A percentile compares a stretch with the other conserved stretches of the same genome.
These are phyloP conservation scores for Aspergillus steynii DNA, from an alignment of 495 filamentous ascomycete species.

Conservation along the genomic window DNA sequence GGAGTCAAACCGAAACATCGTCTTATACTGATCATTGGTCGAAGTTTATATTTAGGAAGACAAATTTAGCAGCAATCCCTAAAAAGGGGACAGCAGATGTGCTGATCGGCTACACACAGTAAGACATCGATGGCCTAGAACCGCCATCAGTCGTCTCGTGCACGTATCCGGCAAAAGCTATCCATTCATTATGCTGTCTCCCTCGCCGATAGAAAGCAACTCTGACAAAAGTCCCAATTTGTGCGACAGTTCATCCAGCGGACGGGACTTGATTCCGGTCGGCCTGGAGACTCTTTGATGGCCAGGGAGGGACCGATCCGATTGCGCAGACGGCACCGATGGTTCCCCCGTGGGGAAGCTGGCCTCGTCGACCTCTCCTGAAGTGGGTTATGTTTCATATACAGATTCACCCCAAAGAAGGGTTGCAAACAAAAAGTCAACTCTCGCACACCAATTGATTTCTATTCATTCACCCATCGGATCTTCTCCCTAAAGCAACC, in stretches of 20 bases:
- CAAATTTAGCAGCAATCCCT: background rate
- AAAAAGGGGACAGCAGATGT: background rate
- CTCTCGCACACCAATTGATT: background rate
- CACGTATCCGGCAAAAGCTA: background rate
- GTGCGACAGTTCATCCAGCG: background rate
- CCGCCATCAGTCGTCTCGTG: background rate
- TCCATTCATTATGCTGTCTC: background rate
- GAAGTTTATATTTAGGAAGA: background rate
- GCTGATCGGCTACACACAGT: background rate
- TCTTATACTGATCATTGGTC: background rate
- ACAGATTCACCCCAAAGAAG: background rate
- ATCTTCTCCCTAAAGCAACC: background rate
- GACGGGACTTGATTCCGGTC: background rate
- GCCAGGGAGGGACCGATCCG: background rate
- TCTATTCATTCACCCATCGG: background rate
- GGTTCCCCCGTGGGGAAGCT: background rate
- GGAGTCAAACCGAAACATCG: background rate
- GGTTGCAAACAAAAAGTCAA: background rate
- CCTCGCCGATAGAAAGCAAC: background rate
- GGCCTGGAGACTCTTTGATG: background rate
- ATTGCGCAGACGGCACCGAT: background rate
- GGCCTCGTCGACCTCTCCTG: background rate
- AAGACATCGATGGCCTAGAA: background rate
- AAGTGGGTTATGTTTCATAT: background rate
- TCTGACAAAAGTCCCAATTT: background rate